Evolutionary conservation across 2,329 filamentous ascomycete genomes (phyloP).

Genomic region (Zopfia rhizophila): DNA sequence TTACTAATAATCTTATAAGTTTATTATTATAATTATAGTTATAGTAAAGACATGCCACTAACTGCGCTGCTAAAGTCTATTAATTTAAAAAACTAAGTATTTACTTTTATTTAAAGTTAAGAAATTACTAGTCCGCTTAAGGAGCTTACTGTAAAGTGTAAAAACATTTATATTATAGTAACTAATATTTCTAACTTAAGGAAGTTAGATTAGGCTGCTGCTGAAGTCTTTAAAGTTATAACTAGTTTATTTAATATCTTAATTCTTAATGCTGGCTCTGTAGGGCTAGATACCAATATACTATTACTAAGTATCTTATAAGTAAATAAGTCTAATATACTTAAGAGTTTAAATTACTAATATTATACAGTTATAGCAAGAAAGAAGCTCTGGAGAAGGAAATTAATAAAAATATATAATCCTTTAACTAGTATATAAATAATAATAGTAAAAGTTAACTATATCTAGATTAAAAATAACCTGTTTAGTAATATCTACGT

Average conservation of each 20-base stretch:
- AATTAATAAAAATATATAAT: slow-evolving; percentile 29
- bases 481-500: slow-evolving; percentile 63
- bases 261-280: slow-evolving; percentile 25
- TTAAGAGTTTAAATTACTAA: slow-evolving; percentile 7
- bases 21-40: slow-evolving; percentile 8
- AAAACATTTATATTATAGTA: slow-evolving; percentile 24
- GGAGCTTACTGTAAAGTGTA: slow-evolving; percentile 21
- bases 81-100: slow-evolving; percentile 25
- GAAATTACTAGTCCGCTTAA: slow-evolving; percentile 21
- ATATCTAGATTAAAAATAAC: slow-evolving; percentile 55
- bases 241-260: slow-evolving; percentile 22
- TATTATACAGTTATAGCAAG: slow-evolving; percentile 18
- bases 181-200: slow-evolving; percentile 19
- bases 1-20: slow-evolving; percentile 22
- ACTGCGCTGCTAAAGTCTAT: slow-evolving; percentile 15
- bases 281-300: slow-evolving; percentile 18
- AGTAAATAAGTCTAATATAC: slow-evolving; percentile 1
- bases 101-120: slow-evolving; percentile 24
- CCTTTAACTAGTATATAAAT: slow-evolving; percentile 34
- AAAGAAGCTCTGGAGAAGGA: slow-evolving; percentile 44
- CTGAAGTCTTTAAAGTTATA: slow-evolving; percentile 22
- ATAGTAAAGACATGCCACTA: slow-evolving; percentile 10
- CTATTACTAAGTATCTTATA: slow-evolving; percentile 22
- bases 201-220: slow-evolving; percentile 18
- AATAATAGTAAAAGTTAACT: slow-evolving; percentile 26